These are phyloP conservation scores for Iberis pinnata DNA, from an alignment of 345 rosid species.

Conservation along the genomic window DNA sequence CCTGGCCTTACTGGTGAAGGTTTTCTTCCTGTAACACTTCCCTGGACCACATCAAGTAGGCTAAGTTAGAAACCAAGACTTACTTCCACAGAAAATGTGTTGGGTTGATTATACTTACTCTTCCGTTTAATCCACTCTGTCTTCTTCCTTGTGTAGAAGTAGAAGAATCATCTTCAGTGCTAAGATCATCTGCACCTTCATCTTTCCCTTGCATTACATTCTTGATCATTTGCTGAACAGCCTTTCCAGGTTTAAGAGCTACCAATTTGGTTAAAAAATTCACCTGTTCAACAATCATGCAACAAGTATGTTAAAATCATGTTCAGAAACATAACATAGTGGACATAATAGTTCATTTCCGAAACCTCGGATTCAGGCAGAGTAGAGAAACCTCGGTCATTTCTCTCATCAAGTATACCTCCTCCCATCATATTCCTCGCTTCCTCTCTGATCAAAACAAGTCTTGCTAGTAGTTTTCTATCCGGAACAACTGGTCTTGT, in stretches of 20 bases:
- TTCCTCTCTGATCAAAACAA: conserved; percentile 89
- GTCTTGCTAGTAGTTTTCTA: conserved; percentile 77
- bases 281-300: conserved; percentile 41
- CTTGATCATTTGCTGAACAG: conserved; percentile 66
- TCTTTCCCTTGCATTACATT: conserved; percentile 88
- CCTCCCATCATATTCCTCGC: conserved; percentile 96
- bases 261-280: conserved; percentile 85
- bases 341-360: neutral
- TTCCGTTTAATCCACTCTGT: conserved; percentile 58
- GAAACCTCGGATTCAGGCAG: conserved; percentile 89
- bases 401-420: conserved; percentile 90
- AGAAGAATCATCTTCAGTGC: conserved; percentile 34
- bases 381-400: conserved; percentile 83
- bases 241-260: conserved; percentile 74
- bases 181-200: conserved; percentile 71
- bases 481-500: conserved; percentile 77
- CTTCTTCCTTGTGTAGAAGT: conserved; percentile 19
- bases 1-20: conserved; percentile 92
- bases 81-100: neutral
- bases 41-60: conserved; percentile 38
- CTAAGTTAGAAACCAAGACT: neutral
- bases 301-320: neutral
- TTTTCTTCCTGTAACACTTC: conserved; percentile 62
- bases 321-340: neutral
- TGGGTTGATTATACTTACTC: conserved; percentile 37